A percentile compares a stretch with the other conserved stretches of the same genome.
Conservation (phyloP, 2,329 filamentous ascomycete genomes). For the Atkinsonella texensis region DNA sequence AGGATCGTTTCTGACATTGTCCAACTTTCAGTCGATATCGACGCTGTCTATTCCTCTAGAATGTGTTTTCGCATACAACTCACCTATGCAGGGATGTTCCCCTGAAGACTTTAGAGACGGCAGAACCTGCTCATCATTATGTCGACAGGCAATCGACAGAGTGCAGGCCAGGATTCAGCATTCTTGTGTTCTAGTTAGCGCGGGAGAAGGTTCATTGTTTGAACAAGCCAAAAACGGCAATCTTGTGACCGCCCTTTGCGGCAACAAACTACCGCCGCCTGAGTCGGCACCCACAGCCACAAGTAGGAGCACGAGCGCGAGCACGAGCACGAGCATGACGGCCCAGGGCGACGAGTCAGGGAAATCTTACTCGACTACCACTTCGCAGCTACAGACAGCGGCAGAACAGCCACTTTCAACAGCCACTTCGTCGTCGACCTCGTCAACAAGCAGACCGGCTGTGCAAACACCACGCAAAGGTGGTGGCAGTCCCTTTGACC, state of each 20-base stretch:
- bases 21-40: constrained; percentile 29
- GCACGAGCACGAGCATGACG: neutral
- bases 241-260: constrained; percentile 25
- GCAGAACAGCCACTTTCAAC: neutral
- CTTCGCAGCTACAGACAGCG: neutral
- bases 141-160: constrained; percentile 18
- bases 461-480: constrained; percentile 7
- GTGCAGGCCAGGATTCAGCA: constrained; percentile 18
- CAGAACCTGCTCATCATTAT: constrained; percentile 25
- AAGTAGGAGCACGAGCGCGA: neutral
- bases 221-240: constrained; percentile 24
- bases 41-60: constrained; percentile 21
- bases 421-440: neutral
- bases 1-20: constrained; percentile 19
- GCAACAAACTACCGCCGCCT: constrained; percentile 7
- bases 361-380: neutral
- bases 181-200: constrained; percentile 15
- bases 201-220: constrained; percentile 21
- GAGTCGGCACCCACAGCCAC: constrained; percentile 1
- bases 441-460: constrained; percentile 3
- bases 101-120: constrained; percentile 22
- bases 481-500: constrained; percentile 14
- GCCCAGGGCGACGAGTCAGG: neutral
- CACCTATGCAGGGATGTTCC: constrained; percentile 25
- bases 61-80: constrained; percentile 31